Base-by-base conservation (phyloP, 1,284 basidiomycete genomes). In the Leccinum proliferum region DNA sequence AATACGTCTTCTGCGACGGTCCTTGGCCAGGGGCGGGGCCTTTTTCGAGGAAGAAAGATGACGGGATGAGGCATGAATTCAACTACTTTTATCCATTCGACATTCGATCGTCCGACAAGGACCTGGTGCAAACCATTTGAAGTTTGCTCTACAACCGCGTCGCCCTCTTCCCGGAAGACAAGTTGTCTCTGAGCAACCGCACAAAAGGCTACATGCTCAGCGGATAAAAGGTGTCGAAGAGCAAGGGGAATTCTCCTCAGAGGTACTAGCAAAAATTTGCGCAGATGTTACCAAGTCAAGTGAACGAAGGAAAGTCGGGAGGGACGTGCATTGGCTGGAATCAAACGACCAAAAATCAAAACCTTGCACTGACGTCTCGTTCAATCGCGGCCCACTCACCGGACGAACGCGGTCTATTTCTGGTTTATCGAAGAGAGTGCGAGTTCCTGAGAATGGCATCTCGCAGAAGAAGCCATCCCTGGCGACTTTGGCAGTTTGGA, bases 221-320 rank as follows among this genome's bases (percentile, higher is more conserved):
- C 77, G 96, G 96, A 48, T 91, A 95, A 81, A 99, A 99, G 83
- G 99, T 99, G 97, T 90, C 88, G 63, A 98, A 99, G 85, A 93
- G 91, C 76, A 97, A 93, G 55, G 97, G 94, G 14, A 94, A 94
- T 74, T 90, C 86, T 50, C 1, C 77, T 95, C 70, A 79, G 85
- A 58, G 87, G 94, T 71, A 82, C 86, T 8, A 83, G 94, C 59
- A 80, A 85, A 72, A 94, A 96, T 79, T 96, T 96, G 94, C 60
- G 92, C 94, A 29, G 94, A 96, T 74, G 94, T 96, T 41, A 37
- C 35, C 35, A 37, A 37, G 35, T 37, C 35, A 37, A 37, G 35
- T 37, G 35, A 37, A 37, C 35, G 35, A 37, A 37, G 35, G 35
- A 37, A 37, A 37, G 35, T 37, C 35, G 11, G 35, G 35, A 37